These are phyloP conservation scores for Gymnopus androsaceus DNA, from an alignment of 1,284 basidiomycete species.

Conservation along the genomic window DNA sequence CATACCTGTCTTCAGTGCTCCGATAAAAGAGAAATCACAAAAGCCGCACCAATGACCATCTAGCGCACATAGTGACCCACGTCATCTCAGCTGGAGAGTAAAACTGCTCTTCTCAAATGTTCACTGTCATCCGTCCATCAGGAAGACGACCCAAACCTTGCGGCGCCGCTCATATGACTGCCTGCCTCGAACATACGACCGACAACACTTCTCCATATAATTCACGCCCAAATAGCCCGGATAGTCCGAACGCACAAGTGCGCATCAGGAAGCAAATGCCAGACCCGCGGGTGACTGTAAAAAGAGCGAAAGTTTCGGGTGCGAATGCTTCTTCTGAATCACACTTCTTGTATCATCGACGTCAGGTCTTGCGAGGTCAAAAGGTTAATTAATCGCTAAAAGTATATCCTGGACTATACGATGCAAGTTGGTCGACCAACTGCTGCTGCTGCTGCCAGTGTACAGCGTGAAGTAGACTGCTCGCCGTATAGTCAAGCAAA, in stretches of 20 bases:
- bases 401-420: neutral
- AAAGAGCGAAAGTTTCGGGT: neutral
- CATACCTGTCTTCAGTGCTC: neutral
- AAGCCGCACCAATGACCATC: neutral
- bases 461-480: neutral
- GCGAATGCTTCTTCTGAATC: neutral
- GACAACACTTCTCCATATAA: neutral
- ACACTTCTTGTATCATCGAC: conserved; percentile 9
- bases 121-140: conserved; percentile 9
- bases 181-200: neutral
- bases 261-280: neutral
- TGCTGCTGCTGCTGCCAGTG: neutral
- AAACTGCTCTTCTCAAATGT: neutral
- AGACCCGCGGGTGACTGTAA: neutral
- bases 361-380: conserved; percentile 3
- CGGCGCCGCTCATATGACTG: no score
- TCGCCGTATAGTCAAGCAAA: neutral
- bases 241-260: neutral
- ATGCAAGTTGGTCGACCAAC: neutral
- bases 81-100: no score
- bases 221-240: no score
- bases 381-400: neutral
- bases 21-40: neutral
- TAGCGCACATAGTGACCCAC: no score
- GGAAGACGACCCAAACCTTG: neutral